A percentile compares a stretch with the other conserved stretches of the same genome.
phyloP scores from a whole-genome alignment of 169 alveolate species.

The Fabrea salina region DNA sequence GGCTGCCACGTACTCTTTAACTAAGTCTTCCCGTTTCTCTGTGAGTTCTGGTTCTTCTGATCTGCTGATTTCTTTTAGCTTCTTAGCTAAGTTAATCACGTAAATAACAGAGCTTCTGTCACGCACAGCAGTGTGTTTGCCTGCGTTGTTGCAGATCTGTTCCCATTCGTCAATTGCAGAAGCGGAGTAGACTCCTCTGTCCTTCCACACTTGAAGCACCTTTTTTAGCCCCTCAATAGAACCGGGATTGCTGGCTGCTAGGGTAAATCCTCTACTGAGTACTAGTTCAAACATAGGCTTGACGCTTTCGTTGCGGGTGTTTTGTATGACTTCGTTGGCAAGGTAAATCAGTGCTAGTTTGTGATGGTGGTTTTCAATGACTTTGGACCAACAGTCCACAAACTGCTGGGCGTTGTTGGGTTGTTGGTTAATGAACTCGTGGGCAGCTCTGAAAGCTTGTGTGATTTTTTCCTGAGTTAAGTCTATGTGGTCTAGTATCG shows the following conservation, averaged over 20 bases:
- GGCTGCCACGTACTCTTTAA: conserved; percentile 10
- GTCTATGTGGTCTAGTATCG: not conserved
- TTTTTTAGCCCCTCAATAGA: not conserved
- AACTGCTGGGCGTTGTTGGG: not conserved
- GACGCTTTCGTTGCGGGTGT: not conserved
- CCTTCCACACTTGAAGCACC: conserved; percentile 8
- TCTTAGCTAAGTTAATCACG: not conserved
- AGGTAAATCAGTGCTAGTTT: not conserved
- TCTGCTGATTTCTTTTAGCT: not conserved
- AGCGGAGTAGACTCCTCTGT: not conserved
- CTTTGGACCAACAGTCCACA: not conserved
- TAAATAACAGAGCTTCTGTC: not conserved
- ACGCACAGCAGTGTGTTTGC: not conserved
- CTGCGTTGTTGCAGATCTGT: conserved; percentile 22
- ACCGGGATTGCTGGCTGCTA: not conserved
- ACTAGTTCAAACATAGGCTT: not conserved
- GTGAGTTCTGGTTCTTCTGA: not conserved
- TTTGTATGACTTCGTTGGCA: not conserved
- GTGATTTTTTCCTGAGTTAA: conserved; percentile 10
- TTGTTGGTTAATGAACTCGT: not conserved
- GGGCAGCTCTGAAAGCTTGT: not conserved
- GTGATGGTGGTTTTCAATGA: not conserved
- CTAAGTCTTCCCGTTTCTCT: conserved; percentile 1
- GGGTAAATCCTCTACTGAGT: not conserved
- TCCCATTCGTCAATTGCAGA: conserved; percentile 14